phyloP scores from a whole-genome alignment of 2,329 filamentous ascomycete genomes.

The Atkinsonella texensis region DNA sequence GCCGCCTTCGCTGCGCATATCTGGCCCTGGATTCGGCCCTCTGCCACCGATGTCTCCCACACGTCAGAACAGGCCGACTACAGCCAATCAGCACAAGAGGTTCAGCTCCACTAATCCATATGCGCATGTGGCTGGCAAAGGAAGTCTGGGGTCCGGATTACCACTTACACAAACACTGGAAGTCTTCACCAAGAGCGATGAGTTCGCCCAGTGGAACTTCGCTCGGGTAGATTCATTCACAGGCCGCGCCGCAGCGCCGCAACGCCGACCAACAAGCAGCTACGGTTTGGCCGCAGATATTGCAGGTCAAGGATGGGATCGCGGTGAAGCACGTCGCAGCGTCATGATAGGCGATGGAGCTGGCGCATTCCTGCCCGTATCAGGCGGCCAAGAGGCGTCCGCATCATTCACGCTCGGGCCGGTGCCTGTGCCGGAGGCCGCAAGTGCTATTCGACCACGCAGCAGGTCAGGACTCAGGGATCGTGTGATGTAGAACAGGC shows the following conservation, averaged over 20 bases:
- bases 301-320: constrained; percentile 35
- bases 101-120: constrained; percentile 53
- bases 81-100: constrained; percentile 20
- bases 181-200: constrained; percentile 47
- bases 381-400: constrained; percentile 16
- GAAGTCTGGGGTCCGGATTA: constrained; percentile 11
- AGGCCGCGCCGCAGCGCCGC: constrained; percentile 13
- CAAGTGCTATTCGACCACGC: background rate
- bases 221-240: constrained; percentile 31
- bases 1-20: constrained; percentile 8
- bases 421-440: background rate
- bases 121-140: constrained; percentile 20
- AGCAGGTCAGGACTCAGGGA: constrained; percentile 4
- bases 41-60: constrained; percentile 14
- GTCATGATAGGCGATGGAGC: constrained; percentile 39
- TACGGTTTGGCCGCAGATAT: constrained; percentile 46
- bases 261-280: constrained; percentile 37
- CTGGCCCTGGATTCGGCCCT: constrained; percentile 13
- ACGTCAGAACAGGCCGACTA: constrained; percentile 16
- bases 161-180: constrained; percentile 42
- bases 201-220: constrained; percentile 47
- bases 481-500: constrained; percentile 2
- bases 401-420: background rate
- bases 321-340: constrained; percentile 39
- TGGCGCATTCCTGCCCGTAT: constrained; percentile 42